Evolutionary conservation across 2,329 filamentous ascomycete genomes (phyloP).

Genomic region (Dactylellina leptospora): DNA sequence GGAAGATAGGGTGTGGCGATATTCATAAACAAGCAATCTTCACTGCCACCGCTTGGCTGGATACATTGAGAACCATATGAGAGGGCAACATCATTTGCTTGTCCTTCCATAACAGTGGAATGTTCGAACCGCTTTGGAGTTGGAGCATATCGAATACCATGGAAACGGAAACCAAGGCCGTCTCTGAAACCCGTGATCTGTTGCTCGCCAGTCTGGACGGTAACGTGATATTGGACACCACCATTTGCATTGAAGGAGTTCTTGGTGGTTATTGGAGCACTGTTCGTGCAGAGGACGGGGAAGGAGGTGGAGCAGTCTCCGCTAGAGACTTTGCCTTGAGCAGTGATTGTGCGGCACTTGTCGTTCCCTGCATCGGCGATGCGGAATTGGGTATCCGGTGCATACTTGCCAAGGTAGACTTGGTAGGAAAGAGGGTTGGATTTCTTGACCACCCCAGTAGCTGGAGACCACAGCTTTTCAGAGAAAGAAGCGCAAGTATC

Average conservation of each 20-base stretch:
- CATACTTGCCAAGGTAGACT: conserved; percentile 21
- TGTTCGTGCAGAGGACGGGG: conserved; percentile 62
- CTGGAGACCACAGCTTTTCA: conserved; percentile 21
- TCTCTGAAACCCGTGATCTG: conserved; percentile 61
- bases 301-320: conserved; percentile 54
- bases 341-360: conserved; percentile 57
- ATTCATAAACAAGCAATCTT: conserved; percentile 65
- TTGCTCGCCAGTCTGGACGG: conserved; percentile 61
- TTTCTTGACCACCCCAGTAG: background rate
- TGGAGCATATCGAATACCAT: conserved; percentile 64
- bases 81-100: conserved; percentile 59
- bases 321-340: conserved; percentile 56
- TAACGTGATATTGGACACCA: conserved; percentile 59
- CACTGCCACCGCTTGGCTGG: conserved; percentile 61
- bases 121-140: conserved; percentile 64
- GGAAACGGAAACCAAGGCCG: conserved; percentile 65
- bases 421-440: conserved; percentile 32
- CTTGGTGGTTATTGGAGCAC: conserved; percentile 61
- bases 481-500: conserved; percentile 10
- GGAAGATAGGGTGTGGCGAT: conserved; percentile 57
- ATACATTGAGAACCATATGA: conserved; percentile 61
- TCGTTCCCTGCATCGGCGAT: conserved; percentile 6
- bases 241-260: conserved; percentile 58
- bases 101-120: conserved; percentile 60
- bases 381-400: conserved; percentile 3